phyloP scores from a whole-genome alignment of 352 stramenopile species.

The Phytopythium kandeliae region DNA sequence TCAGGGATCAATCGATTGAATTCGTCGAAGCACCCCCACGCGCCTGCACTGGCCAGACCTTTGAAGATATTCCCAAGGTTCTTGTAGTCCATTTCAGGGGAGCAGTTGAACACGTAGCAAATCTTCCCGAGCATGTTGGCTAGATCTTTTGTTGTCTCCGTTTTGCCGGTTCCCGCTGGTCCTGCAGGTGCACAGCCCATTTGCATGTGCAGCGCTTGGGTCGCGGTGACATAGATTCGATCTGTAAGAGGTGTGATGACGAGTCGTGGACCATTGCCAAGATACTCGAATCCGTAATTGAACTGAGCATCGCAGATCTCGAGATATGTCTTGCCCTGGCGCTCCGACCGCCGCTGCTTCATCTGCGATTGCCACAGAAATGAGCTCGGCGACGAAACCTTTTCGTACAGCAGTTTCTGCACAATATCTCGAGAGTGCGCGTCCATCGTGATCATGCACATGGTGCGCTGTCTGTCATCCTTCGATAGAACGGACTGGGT shows the following conservation, averaged over 20 bases:
- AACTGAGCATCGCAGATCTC: constrained; percentile 92
- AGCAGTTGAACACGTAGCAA: constrained; percentile 95
- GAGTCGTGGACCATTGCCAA: constrained; percentile 90
- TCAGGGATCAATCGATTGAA: constrained; percentile 93
- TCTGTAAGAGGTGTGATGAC: constrained; percentile 95
- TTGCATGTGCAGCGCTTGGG: constrained; percentile 92
- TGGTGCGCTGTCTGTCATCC: constrained; percentile 88
- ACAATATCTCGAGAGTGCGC: constrained; percentile 90
- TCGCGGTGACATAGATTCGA: constrained; percentile 94
- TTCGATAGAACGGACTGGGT: constrained; percentile 80
- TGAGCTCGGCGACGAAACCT: constrained; percentile 56
- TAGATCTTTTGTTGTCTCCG: constrained; percentile 94
- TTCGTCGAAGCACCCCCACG: constrained; percentile 96
- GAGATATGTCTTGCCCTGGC: constrained; percentile 49
- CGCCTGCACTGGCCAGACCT: constrained; percentile 86
- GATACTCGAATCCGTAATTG: constrained; percentile 94
- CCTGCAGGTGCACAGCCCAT: constrained; percentile 94
- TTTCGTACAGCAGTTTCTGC: constrained; percentile 86
- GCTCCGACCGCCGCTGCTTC: constrained; percentile 64
- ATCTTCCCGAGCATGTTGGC: constrained; percentile 90
- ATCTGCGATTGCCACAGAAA: constrained; percentile 95
- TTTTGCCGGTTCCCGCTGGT: constrained; percentile 90
- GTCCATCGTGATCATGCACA: constrained; percentile 95
- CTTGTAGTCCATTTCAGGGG: constrained; percentile 95
- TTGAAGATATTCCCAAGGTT: constrained; percentile 96